Evolutionary conservation across 495 filamentous ascomycete genomes (phyloP).

Genomic region (Haplographium delicatum): DNA sequence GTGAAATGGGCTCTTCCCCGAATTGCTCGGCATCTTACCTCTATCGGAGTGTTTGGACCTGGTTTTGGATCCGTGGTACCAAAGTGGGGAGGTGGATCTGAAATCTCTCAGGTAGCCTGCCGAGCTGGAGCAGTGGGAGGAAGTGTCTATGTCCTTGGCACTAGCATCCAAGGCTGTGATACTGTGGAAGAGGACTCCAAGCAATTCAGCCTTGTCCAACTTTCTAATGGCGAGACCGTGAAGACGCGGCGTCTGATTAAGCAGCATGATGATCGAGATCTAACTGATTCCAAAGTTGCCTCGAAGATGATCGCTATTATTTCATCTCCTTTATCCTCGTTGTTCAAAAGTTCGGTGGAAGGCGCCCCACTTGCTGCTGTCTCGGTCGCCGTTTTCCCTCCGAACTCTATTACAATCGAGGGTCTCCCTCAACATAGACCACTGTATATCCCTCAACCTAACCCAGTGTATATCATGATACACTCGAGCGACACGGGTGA

Average conservation of each 20-base stretch:
- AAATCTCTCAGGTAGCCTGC: slow-evolving; percentile 88
- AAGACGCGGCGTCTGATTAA: slow-evolving; percentile 9
- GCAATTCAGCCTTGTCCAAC: slow-evolving; percentile 36
- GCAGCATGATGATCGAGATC: background rate
- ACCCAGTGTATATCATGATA: slow-evolving; percentile 65
- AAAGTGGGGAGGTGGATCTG: slow-evolving; percentile 90
- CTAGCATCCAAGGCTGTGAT: slow-evolving; percentile 43
- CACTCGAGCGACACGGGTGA: slow-evolving; percentile 87
- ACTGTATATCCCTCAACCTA: slow-evolving; percentile 30
- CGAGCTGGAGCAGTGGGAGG: slow-evolving; percentile 90
- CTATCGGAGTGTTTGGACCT: slow-evolving; percentile 79
- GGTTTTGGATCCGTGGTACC: slow-evolving; percentile 82
- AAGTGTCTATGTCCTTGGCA: slow-evolving; percentile 79
- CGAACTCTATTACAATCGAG: slow-evolving; percentile 44
- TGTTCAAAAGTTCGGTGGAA: slow-evolving; percentile 71
- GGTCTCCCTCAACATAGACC: too few relatives aligned
- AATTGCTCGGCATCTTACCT: slow-evolving; percentile 76
- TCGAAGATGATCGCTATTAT: slow-evolving; percentile 56
- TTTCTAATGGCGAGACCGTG: slow-evolving; percentile 44
- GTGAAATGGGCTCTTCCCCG: slow-evolving; percentile 60
- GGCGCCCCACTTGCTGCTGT: slow-evolving; percentile 69
- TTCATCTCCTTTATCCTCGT: slow-evolving; percentile 53
- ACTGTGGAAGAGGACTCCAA: background rate
- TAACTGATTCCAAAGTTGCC: slow-evolving; percentile 7
- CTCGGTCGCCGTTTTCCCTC: slow-evolving; percentile 66